Conservation (phyloP, 1,284 basidiomycete genomes). For the Cutaneotrichosporon mucoides region DNA sequence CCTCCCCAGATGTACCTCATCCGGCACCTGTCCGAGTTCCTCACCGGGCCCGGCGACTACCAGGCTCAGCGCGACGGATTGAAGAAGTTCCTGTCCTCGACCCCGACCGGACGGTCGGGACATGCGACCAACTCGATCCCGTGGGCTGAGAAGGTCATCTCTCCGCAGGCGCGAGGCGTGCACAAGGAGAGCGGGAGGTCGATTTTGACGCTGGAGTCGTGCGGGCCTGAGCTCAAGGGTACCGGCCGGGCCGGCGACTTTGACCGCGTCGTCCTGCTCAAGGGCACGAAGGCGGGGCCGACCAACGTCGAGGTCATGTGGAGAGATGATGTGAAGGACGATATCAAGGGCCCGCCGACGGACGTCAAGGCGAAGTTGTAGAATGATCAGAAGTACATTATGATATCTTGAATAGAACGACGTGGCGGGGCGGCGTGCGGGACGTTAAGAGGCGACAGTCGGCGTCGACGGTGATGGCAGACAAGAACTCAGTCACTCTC, state of each 20-base stretch:
- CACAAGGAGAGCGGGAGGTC: slow-evolving; percentile 3
- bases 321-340: slow-evolving; percentile 1
- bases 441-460: too few species aligned
- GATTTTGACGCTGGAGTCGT: neutral
- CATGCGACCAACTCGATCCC: slow-evolving; percentile 1
- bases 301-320: neutral
- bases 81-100: slow-evolving; percentile 3
- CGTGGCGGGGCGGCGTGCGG: too few species aligned
- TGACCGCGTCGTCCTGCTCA: slow-evolving; percentile 15
- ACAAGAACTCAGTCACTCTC: too few species aligned
- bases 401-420: too few species aligned
- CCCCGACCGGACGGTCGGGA: neutral
- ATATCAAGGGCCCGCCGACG: neutral
- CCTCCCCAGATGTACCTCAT: slow-evolving; percentile 20
- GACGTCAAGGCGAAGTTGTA: slow-evolving; percentile 4
- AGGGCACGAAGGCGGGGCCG: neutral
- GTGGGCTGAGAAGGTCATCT: slow-evolving; percentile 18
- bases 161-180: neutral
- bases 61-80: slow-evolving; percentile 7
- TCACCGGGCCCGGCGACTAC: slow-evolving; percentile 8
- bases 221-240: slow-evolving; percentile 11
- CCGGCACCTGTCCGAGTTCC: slow-evolving; percentile 5
- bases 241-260: slow-evolving; percentile 11
- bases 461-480: too few species aligned
- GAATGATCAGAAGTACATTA: too few species aligned